phyloP scores from a whole-genome alignment of 306 rosid species.

The apple (Malus domestica) region DNA sequence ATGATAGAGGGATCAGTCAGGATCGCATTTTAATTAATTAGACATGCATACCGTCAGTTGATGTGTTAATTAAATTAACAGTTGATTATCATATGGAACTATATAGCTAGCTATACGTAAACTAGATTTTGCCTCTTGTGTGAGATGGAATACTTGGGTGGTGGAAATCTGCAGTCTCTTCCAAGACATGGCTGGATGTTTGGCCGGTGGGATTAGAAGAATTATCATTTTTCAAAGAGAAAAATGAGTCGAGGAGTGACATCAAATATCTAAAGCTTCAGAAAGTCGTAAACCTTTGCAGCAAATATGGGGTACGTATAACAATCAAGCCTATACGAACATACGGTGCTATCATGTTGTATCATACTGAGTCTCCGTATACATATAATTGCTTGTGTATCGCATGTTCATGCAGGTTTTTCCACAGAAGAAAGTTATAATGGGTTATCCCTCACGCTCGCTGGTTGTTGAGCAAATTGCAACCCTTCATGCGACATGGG shows the following conservation, averaged over 20 bases:
- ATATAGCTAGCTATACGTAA: too few relatives aligned
- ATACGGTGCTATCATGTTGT: neutral
- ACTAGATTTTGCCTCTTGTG: neutral
- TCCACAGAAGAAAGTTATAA: constrained; percentile 41
- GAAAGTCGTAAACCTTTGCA: constrained; percentile 33
- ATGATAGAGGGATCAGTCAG: neutral
- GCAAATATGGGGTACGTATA: constrained; percentile 35
- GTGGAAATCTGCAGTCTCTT: constrained; percentile 24
- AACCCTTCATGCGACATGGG: constrained; percentile 42
- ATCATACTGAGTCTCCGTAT: neutral
- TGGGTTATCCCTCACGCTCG: constrained; percentile 42
- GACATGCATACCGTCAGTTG: neutral
- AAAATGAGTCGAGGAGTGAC: constrained; percentile 19
- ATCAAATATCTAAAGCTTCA: constrained; percentile 39
- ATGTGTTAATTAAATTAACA: neutral
- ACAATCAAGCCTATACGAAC: neutral
- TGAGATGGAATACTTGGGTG: neutral
- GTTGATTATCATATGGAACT: neutral
- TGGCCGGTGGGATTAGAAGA: constrained; percentile 39
- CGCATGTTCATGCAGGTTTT: constrained; percentile 29
- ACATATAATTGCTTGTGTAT: neutral
- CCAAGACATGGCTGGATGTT: constrained; percentile 37
- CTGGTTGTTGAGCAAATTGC: constrained; percentile 32
- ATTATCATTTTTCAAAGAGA: constrained; percentile 13
- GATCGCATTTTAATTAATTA: neutral